Percentiles rank a stretch among this genome's conserved stretches.
Evolutionary conservation across 2,329 filamentous ascomycete genomes (phyloP).

Genomic region (Pyrenochaeta sp.): DNA sequence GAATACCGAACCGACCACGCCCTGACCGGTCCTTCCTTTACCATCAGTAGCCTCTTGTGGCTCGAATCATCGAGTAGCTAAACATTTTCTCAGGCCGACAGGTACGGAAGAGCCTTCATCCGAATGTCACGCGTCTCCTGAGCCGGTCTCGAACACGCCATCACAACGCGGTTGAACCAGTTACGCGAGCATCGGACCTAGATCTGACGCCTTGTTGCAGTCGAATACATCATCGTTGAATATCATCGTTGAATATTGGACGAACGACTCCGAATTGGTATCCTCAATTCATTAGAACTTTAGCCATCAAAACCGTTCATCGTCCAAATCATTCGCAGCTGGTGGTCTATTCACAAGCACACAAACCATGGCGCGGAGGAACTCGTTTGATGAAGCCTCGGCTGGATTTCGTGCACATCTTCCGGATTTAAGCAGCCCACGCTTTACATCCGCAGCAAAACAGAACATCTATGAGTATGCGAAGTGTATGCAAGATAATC

Average conservation of each 20-base stretch:
- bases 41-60: too few relatives aligned
- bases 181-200: slow-evolving; percentile 8
- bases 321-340: not conserved
- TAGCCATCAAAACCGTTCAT: not conserved
- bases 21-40: too few relatives aligned
- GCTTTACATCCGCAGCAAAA: slow-evolving; percentile 69
- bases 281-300: not conserved
- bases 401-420: slow-evolving; percentile 64
- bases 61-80: slow-evolving; percentile 1
- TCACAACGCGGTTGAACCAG: not conserved
- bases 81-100: not conserved
- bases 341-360: too few relatives aligned
- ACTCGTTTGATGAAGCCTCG: slow-evolving; percentile 35
- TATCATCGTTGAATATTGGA: too few relatives aligned
- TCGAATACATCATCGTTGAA: not conserved
- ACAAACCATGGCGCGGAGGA: slow-evolving; percentile 27
- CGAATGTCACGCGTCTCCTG: slow-evolving; percentile 3
- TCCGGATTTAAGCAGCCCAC: slow-evolving; percentile 66
- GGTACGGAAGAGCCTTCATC: slow-evolving; percentile 19
- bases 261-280: too few relatives aligned
- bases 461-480: slow-evolving; percentile 71
- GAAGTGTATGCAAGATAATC: slow-evolving; percentile 64
- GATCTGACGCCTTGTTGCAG: slow-evolving; percentile 6
- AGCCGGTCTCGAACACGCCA: not conserved
- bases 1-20: too few relatives aligned